These are phyloP conservation scores for Aspergillus fischeri DNA, from an alignment of 2,329 filamentous ascomycete species.

Conservation along the genomic window DNA sequence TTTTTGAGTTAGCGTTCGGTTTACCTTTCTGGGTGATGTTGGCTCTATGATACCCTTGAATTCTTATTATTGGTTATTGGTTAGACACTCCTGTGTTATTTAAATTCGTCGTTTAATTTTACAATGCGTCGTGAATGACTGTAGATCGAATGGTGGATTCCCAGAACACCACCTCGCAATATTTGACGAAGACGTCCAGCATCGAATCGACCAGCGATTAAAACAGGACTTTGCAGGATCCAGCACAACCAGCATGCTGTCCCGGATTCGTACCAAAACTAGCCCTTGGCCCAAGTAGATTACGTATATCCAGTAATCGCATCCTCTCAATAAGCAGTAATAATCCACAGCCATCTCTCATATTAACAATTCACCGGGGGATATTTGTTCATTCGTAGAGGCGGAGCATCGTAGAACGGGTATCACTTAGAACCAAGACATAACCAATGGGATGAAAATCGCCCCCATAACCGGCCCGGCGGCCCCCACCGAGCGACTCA, in stretches of 20 bases:
- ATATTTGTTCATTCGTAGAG: neutral
- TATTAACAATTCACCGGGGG: neutral
- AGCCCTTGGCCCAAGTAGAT: neutral
- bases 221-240: neutral
- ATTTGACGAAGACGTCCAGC: neutral
- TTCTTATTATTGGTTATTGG: neutral
- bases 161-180: neutral
- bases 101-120: neutral
- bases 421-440: neutral
- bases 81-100: neutral
- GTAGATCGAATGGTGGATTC: neutral
- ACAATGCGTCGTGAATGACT: neutral
- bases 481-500: slow-evolving; percentile 13
- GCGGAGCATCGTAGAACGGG: neutral
- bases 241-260: neutral
- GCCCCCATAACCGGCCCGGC: slow-evolving; percentile 17
- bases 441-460: slow-evolving; percentile 6
- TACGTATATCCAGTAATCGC: neutral
- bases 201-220: neutral
- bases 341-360: neutral
- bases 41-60: too few species aligned
- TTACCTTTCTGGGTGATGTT: too few species aligned
- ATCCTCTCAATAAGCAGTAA: neutral
- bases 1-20: neutral
- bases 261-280: neutral